These are phyloP conservation scores for Colletotrichum trifolii DNA, from an alignment of 2,329 filamentous ascomycete species.

Conservation along the genomic window DNA sequence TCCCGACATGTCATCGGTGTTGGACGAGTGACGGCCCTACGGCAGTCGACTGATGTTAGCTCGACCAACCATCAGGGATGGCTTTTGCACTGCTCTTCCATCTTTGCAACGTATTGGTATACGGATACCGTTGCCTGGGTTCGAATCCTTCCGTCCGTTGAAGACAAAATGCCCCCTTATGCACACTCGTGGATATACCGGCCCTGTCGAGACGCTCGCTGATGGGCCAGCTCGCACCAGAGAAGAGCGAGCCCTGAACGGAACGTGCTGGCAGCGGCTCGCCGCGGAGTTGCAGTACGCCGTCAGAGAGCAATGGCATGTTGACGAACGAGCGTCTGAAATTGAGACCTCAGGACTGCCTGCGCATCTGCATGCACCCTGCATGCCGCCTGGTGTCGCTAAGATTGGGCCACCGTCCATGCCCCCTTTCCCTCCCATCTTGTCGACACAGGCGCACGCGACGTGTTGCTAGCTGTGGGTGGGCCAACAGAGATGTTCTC, in stretches of 20 bases:
- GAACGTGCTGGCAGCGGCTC: neutral
- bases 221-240: conserved; percentile 6
- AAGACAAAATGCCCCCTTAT: conserved; percentile 6
- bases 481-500: no score
- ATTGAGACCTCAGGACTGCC: no score
- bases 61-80: no score
- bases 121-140: neutral
- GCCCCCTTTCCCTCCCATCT: no score
- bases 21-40: conserved; percentile 16
- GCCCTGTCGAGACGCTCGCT: neutral
- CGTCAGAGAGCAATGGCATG: no score
- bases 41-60: neutral
- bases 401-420: no score
- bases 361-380: conserved; percentile 14
- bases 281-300: conserved; percentile 15
- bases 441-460: no score
- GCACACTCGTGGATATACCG: conserved; percentile 3
- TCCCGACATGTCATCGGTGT: conserved; percentile 26
- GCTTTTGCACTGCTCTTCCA: neutral
- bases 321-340: neutral
- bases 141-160: neutral
- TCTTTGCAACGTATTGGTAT: conserved; percentile 7
- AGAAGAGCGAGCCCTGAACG: neutral
- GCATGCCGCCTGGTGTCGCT: neutral
- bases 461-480: no score